phyloP scores from a whole-genome alignment of 108 stramenopile genomes.

The Nitzschia sp. region DNA sequence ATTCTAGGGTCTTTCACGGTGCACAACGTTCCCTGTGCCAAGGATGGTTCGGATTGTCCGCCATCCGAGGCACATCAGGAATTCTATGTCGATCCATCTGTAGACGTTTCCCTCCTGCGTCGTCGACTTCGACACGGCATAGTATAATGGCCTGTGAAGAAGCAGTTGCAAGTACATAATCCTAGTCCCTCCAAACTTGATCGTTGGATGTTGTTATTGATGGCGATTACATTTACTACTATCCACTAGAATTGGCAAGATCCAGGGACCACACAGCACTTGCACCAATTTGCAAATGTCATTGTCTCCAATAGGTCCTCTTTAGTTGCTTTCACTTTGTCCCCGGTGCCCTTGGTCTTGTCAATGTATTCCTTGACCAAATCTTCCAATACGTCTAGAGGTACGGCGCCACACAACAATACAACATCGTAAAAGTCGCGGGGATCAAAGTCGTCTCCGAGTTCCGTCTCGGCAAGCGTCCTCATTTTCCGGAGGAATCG shows the following conservation, averaged over 20 bases:
- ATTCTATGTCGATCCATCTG: constrained; percentile 43
- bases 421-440: constrained; percentile 58
- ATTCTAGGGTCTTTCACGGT: constrained; percentile 69
- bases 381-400: constrained; percentile 47
- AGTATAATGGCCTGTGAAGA: too few species aligned
- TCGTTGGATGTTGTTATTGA: too few species aligned
- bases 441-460: constrained; percentile 44
- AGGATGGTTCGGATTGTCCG: constrained; percentile 65
- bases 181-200: too few species aligned
- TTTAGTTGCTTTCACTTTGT: neutral
- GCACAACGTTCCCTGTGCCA: constrained; percentile 67
- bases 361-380: constrained; percentile 41
- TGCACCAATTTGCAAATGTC: constrained; percentile 59
- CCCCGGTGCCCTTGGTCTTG: constrained; percentile 2
- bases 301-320: constrained; percentile 16
- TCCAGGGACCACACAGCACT: constrained; percentile 46
- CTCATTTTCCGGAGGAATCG: constrained; percentile 41
- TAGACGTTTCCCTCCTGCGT: constrained; percentile 7
- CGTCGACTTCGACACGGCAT: constrained; percentile 22
- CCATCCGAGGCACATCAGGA: constrained; percentile 2
- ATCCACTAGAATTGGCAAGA: constrained; percentile 21
- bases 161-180: too few species aligned
- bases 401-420: constrained; percentile 49
- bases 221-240: neutral
- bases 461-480: constrained; percentile 34